These are phyloP conservation scores for Saposhnikovia divaricata DNA, from an alignment of 129 eudicot species.

Conservation along the genomic window DNA sequence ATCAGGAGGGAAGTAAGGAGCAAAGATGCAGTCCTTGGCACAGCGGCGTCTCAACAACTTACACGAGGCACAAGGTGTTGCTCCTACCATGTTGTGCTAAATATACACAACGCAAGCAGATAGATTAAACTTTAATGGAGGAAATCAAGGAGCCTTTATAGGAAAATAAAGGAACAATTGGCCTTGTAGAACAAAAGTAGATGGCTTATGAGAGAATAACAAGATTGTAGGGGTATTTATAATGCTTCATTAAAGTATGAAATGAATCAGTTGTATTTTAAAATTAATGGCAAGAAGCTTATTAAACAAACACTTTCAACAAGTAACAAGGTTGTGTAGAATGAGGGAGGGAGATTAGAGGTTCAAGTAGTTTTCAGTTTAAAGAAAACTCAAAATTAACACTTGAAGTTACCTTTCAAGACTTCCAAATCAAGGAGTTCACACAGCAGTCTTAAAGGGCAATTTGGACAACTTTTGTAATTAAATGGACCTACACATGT, in stretches of 20 bases:
- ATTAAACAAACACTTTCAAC: conserved; percentile 2
- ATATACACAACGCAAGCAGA: background rate
- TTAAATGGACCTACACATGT: background rate
- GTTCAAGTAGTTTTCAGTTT: conserved; percentile 25
- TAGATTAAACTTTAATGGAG: conserved; percentile 3
- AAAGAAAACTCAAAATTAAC: conserved; percentile 17
- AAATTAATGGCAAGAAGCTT: background rate
- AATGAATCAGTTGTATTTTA: conserved; percentile 15
- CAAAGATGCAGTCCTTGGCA: conserved; percentile 83
- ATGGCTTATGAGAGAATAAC: conserved; percentile 49
- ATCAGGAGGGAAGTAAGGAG: conserved; percentile 93
- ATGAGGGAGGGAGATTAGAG: conserved; percentile 29
- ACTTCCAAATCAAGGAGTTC: background rate
- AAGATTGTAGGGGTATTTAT: conserved; percentile 40
- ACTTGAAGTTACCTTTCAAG: background rate
- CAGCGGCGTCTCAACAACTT: conserved; percentile 81
- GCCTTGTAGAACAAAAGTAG: conserved; percentile 19
- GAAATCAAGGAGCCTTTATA: background rate
- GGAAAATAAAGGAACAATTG: background rate
- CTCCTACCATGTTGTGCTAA: conserved; percentile 48
- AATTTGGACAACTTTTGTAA: background rate
- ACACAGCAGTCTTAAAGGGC: background rate
- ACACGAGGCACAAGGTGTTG: conserved; percentile 96
- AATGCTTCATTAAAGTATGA: conserved; percentile 23
- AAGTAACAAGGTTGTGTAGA: background rate